Percentiles rank a stretch among this genome's conserved stretches.
These are phyloP conservation scores for Euphorbia pulcherrima DNA, from an alignment of 345 rosid species.

Conservation along the genomic window DNA sequence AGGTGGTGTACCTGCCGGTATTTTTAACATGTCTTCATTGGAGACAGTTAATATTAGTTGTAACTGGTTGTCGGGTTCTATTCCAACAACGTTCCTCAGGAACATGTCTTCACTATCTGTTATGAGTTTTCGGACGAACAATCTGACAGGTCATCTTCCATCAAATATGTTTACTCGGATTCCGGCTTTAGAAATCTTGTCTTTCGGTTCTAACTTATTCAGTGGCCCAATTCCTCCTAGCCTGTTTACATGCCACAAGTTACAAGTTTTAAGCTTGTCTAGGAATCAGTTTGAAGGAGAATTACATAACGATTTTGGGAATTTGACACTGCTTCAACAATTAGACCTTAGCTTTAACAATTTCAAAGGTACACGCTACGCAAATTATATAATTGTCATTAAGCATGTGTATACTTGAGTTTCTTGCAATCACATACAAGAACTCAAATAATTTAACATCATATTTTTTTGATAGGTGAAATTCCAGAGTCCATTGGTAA, in stretches of 20 bases:
- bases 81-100: neutral
- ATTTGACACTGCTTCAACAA: slow-evolving; percentile 9
- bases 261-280: neutral
- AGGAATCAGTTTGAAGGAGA: slow-evolving; percentile 9
- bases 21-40: neutral
- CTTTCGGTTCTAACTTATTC: neutral
- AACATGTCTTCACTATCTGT: neutral
- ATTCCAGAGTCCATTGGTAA: neutral
- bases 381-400: no score
- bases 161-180: neutral
- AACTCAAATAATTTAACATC: neutral
- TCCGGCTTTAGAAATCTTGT: neutral
- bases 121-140: neutral
- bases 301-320: slow-evolving; percentile 4
- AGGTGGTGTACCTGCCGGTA: neutral
- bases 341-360: slow-evolving; percentile 10
- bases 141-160: slow-evolving; percentile 1
- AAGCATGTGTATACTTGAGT: no score
- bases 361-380: slow-evolving; percentile 8
- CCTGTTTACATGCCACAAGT: neutral
- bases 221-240: slow-evolving; percentile 9
- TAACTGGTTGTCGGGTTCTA: neutral
- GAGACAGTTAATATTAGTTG: neutral
- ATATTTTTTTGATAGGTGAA: neutral
- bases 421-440: neutral